Conservation (phyloP, 2,329 filamentous ascomycete species). For the Delphinella strobiligena region DNA sequence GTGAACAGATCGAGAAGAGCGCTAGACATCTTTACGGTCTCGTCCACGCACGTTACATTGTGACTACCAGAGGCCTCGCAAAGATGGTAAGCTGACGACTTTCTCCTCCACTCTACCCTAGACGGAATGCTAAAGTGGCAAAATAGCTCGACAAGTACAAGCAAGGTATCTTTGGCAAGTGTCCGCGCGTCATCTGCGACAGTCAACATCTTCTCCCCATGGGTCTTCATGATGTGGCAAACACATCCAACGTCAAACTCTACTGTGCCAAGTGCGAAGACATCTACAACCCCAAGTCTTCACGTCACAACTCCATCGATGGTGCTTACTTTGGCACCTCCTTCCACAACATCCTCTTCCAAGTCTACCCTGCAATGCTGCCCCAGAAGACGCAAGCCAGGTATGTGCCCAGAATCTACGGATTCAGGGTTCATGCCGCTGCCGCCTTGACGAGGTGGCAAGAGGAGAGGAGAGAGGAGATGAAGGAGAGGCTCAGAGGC, state of each 20-base stretch:
- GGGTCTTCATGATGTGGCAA: conserved; percentile 81
- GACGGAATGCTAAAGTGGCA: not conserved
- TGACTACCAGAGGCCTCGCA: conserved; percentile 81
- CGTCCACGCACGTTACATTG: conserved; percentile 92
- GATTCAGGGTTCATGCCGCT: conserved; percentile 86
- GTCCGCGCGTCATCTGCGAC: conserved; percentile 89
- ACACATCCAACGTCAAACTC: conserved; percentile 83
- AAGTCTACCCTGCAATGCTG: conserved; percentile 86
- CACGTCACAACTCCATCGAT: conserved; percentile 87
- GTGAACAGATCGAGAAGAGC: conserved; percentile 95
- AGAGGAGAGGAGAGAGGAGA: conserved; percentile 64
- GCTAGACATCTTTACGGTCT: conserved; percentile 90
- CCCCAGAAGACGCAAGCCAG: conserved; percentile 75
- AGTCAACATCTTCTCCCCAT: conserved; percentile 88
- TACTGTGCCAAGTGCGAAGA: conserved; percentile 97
- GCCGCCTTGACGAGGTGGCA: conserved; percentile 90
- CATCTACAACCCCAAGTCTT: conserved; percentile 97
- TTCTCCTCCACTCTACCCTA: not conserved
- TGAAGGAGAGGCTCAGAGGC: conserved; percentile 65
- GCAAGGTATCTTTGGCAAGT: conserved; percentile 95
- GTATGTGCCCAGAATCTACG: conserved; percentile 84
- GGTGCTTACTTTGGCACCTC: conserved; percentile 96
- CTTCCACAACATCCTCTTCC: conserved; percentile 98
- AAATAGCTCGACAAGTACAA: conserved; percentile 94
- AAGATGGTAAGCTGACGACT: conserved; percentile 71